These are phyloP conservation scores for Fusarium sublunatum DNA, from an alignment of 2,329 filamentous ascomycete species.

Conservation along the genomic window DNA sequence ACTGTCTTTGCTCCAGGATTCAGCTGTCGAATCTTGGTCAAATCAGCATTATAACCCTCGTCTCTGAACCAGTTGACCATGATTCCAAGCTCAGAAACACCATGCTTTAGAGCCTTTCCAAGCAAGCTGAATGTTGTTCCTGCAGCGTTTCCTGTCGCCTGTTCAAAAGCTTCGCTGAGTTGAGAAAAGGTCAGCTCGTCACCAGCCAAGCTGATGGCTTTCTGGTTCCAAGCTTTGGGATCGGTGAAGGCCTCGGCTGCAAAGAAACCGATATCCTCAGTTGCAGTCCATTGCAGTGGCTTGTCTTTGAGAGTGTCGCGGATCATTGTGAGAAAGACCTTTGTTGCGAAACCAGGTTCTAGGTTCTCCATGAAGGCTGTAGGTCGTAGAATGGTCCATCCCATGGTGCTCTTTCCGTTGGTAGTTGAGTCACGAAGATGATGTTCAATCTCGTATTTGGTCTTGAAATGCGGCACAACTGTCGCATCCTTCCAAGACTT, in stretches of 20 bases:
- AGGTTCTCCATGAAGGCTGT: constrained; percentile 57
- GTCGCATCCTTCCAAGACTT: constrained; percentile 41
- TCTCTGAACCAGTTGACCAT: constrained; percentile 35
- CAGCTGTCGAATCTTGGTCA: constrained; percentile 19
- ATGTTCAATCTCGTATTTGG: constrained; percentile 30
- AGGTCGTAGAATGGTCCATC: constrained; percentile 54
- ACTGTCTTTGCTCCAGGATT: constrained; percentile 21
- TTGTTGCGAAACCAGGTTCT: constrained; percentile 46
- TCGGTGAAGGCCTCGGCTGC: constrained; percentile 13
- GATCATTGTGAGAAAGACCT: constrained; percentile 49
- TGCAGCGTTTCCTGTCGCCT: constrained; percentile 5
- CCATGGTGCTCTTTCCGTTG: constrained; percentile 40
- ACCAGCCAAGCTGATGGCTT: constrained; percentile 17
- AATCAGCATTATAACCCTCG: constrained; percentile 26
- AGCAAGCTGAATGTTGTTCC: constrained; percentile 23
- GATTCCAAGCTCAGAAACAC: constrained; percentile 22
- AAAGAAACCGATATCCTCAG: constrained; percentile 28
- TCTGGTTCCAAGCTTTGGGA: constrained; percentile 3
- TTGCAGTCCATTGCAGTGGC: constrained; percentile 30
- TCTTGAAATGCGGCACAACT: constrained; percentile 40
- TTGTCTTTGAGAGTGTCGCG: constrained; percentile 47
- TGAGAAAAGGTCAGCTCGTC: constrained; percentile 31
- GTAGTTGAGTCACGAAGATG: constrained; percentile 22
- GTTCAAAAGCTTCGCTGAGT: constrained; percentile 18
- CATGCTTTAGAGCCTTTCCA: constrained; percentile 23